A percentile compares a stretch with the other conserved stretches of the same genome.
Evolutionary conservation across 129 eudicot species (phyloP).

Genomic region (Gnaphalium uliginosum): DNA sequence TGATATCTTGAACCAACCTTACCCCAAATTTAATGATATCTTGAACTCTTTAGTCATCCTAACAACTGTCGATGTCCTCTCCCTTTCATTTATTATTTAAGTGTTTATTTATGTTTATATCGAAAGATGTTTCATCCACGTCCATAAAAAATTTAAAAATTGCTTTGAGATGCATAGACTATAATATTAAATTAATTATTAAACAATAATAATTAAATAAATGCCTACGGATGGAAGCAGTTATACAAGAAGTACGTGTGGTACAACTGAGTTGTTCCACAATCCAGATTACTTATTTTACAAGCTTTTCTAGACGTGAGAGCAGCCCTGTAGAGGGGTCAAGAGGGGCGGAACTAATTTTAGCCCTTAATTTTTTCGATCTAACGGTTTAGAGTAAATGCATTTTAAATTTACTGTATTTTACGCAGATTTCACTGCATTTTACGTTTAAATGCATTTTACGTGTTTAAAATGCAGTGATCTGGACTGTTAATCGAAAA

Average conservation of each 20-base stretch:
- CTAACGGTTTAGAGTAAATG: too few species aligned
- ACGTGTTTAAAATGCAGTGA: too few species aligned
- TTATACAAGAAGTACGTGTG: neutral
- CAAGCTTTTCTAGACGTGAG: slow-evolving; percentile 1
- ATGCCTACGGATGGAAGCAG: slow-evolving; percentile 1
- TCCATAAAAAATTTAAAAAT: neutral
- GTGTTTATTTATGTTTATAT: neutral
- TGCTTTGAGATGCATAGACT: neutral
- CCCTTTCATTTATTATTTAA: neutral
- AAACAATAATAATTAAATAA: neutral
- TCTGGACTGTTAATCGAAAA: too few species aligned
- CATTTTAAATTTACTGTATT: too few species aligned
- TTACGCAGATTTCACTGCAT: too few species aligned
- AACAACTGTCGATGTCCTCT: neutral
- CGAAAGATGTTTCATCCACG: slow-evolving; percentile 3
- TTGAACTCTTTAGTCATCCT: neutral
- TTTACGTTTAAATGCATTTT: too few species aligned
- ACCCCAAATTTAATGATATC: slow-evolving; percentile 3
- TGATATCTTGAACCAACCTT: too few species aligned
- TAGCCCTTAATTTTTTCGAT: too few species aligned
- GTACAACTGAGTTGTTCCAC: neutral
- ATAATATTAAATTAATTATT: too few species aligned
- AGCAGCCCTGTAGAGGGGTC: too few species aligned
- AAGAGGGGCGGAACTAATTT: too few species aligned
- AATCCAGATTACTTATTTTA: slow-evolving; percentile 15